These are phyloP conservation scores for Tetratostichococcus sp. DNA, from an alignment of 139 green algal species.

Conservation along the genomic window DNA sequence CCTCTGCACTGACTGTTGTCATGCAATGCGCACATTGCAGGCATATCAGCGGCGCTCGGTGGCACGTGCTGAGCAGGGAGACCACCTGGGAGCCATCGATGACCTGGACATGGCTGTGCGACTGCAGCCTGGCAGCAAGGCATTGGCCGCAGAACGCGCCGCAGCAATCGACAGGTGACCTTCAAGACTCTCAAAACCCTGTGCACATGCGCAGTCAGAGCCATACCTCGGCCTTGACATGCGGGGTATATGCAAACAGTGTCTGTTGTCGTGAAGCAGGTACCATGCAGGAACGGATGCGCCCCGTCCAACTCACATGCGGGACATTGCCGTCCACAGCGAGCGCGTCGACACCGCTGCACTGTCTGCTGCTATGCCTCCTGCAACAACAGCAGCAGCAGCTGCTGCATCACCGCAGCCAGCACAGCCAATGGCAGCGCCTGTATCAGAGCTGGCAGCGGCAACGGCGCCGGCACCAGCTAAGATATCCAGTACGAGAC, in stretches of 20 bases:
- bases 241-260: no score
- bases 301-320: background rate
- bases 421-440: no score
- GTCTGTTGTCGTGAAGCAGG: no score
- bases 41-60: conserved; percentile 45
- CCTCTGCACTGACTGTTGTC: no score
- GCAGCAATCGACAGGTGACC: background rate
- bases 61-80: conserved; percentile 42
- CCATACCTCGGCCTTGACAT: no score
- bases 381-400: background rate
- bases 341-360: background rate
- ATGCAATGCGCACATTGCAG: background rate
- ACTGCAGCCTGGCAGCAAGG: conserved; percentile 54
- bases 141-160: conserved; percentile 35
- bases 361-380: no score
- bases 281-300: background rate
- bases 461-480: no score
- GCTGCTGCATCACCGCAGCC: background rate
- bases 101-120: conserved; percentile 68
- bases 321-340: background rate
- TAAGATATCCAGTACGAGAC: no score
- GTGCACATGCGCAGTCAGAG: no score
- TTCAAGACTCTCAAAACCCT: no score
- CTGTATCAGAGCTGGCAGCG: no score
- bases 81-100: conserved; percentile 35